Percentiles rank a stretch among this genome's conserved stretches.
These are phyloP conservation scores for Sphagnum tenellum DNA, from an alignment of 225 moss, liverwort and hornwort species.

Conservation along the genomic window DNA sequence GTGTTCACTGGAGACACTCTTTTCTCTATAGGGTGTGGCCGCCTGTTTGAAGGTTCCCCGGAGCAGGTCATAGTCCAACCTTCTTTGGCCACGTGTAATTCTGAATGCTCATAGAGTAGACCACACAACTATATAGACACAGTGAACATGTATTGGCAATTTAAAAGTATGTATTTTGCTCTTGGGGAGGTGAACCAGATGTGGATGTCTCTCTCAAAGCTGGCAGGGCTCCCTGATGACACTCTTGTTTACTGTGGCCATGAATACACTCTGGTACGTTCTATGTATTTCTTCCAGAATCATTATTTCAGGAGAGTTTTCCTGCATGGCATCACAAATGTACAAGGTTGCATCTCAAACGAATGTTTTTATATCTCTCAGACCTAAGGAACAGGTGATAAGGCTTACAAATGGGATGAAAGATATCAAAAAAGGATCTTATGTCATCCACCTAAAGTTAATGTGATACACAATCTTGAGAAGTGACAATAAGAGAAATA, in stretches of 20 bases:
- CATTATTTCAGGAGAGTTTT: too few species aligned
- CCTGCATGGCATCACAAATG: too few species aligned
- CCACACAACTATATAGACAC: too few species aligned
- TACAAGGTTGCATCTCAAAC: too few species aligned
- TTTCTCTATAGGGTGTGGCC: slow-evolving; percentile 92
- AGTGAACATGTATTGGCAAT: too few species aligned
- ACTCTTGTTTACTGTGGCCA: slow-evolving; percentile 82
- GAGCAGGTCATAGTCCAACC: slow-evolving; percentile 48
- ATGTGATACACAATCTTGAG: too few species aligned
- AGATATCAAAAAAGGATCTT: not conserved
- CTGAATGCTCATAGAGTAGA: too few species aligned
- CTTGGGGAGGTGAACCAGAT: slow-evolving; percentile 30
- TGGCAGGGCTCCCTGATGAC: slow-evolving; percentile 73
- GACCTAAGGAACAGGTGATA: too few species aligned
- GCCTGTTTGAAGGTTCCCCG: slow-evolving; percentile 87
- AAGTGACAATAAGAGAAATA: too few species aligned
- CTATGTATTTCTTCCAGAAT: not conserved
- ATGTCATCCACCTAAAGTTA: not conserved
- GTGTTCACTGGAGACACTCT: slow-evolving; percentile 97
- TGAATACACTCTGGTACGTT: slow-evolving; percentile 74
- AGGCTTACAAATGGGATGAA: too few species aligned
- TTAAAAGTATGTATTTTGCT: not conserved
- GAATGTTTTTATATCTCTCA: too few species aligned
- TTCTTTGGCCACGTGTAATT: too few species aligned
- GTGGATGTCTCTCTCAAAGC: slow-evolving; percentile 75